Base-by-base conservation (phyloP, 306 rosid genomes). In the Morella rubra region DNA sequence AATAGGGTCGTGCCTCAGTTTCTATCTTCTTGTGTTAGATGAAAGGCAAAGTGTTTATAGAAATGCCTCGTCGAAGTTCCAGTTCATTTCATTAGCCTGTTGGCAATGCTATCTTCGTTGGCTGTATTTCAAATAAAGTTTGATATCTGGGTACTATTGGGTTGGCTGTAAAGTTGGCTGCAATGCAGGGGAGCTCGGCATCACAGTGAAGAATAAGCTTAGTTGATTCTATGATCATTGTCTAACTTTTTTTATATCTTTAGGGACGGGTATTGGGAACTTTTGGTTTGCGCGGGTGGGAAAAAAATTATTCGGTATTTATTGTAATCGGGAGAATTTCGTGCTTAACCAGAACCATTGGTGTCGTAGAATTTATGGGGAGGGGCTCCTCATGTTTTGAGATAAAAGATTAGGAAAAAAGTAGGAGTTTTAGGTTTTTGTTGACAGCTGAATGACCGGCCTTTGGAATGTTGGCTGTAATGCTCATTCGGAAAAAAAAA, bases 171-270 rank as follows among this genome's bases (percentile, higher is more conserved):
- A n/a, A n/a, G n/a, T n/a, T n/a, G n/a, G n/a, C n/a, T n/a, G n/a
- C n/a, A n/a, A n/a, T n/a, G 98, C 98, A 22, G 92, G 93, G 41
- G 96, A 93, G 75, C 87, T 91, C 22, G 98, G 97, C 5, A 51
- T 91, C 16, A 87, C 84, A 4, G 91, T 93, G 73, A 85, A 89
- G 81, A 66, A 86, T 52, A 93, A 89, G 82, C 84, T 8, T 42
- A 65, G n/a, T 9, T 65, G 15, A 65, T 65, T 42, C n/a, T 41
- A 65, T 37, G 27, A 42, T 8, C 20, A 65, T 80, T 19, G 67
- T 78, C 86, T 85, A 85, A 81, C 86, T 41, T 19, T 4, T 3
- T 58, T 59, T 76, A 58, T 66, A 37, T 32, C 37, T 73, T 78
- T 64, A 71, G 84, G 82, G 37, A 2, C 14, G 16, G 80, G 77